These are phyloP conservation scores for Populus pruinosa DNA, from an alignment of 345 rosid species.

Conservation along the genomic window DNA sequence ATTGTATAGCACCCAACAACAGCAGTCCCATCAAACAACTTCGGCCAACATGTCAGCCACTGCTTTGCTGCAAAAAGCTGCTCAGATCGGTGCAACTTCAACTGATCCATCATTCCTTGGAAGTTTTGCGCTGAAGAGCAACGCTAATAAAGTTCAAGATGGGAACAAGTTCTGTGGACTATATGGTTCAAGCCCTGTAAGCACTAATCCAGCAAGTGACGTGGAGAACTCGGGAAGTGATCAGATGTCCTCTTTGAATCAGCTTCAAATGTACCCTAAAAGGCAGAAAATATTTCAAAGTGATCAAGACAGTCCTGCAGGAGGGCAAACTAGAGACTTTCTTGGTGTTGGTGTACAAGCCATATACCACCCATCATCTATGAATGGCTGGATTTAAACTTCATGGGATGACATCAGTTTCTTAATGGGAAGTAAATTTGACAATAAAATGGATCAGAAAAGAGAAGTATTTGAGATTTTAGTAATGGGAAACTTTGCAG, in stretches of 20 bases:
- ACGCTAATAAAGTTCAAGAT: constrained; percentile 29
- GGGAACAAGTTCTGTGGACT: constrained; percentile 52
- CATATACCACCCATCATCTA: constrained; percentile 54
- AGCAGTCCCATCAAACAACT: constrained; percentile 29
- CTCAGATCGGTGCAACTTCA: constrained; percentile 73
- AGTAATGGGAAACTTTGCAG: constrained; percentile 31
- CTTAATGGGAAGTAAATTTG: not conserved
- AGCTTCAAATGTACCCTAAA: constrained; percentile 55
- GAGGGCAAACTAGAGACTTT: constrained; percentile 91
- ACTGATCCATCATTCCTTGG: constrained; percentile 53
- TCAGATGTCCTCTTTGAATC: constrained; percentile 8
- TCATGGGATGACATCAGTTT: not conserved
- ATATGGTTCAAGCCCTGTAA: constrained; percentile 33
- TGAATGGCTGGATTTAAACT: constrained; percentile 66
- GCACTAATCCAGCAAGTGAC: constrained; percentile 22
- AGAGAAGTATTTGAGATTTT: constrained; percentile 2
- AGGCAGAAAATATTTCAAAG: constrained; percentile 41
- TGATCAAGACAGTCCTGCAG: constrained; percentile 19
- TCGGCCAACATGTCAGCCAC: constrained; percentile 82
- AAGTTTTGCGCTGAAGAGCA: constrained; percentile 43
- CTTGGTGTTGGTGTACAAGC: constrained; percentile 77
- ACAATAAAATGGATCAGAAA: constrained; percentile 14
- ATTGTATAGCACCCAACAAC: constrained; percentile 54
- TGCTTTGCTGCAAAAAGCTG: constrained; percentile 89
- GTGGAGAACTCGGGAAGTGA: not conserved